Conservation (phyloP, 768 basidiomycete species). For the Boletus vermiculosoides region DNA sequence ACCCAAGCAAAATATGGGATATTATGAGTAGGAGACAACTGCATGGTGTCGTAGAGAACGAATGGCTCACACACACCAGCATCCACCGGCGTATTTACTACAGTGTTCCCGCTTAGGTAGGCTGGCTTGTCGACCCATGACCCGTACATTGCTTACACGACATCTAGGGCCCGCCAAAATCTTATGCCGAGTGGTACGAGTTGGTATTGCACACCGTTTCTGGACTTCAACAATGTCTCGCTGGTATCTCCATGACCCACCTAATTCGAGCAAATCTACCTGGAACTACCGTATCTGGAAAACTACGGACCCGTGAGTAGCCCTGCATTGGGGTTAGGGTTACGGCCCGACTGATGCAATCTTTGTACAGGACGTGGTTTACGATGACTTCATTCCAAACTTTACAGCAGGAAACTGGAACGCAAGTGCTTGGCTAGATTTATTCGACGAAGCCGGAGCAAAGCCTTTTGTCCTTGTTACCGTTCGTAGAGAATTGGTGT, state of each 20-base stretch:
- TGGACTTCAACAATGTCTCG: conserved; percentile 14
- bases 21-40: conserved; percentile 38
- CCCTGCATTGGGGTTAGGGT: neutral
- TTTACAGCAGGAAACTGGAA: too few relatives aligned
- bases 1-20: neutral
- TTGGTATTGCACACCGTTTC: conserved; percentile 25
- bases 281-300: too few relatives aligned
- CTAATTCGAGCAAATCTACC: conserved; percentile 14
- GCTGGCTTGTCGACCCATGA: neutral
- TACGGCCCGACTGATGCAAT: too few relatives aligned
- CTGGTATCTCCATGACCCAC: conserved; percentile 39
- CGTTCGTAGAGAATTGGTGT: too few relatives aligned
- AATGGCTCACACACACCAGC: conserved; percentile 23
- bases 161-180: conserved; percentile 37
- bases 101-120: conserved; percentile 45
- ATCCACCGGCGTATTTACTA: conserved; percentile 51
- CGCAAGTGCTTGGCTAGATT: too few relatives aligned
- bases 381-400: too few relatives aligned
- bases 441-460: too few relatives aligned
- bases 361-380: too few relatives aligned
- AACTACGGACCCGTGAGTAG: neutral
- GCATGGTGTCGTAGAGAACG: neutral
- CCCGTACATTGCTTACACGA: neutral
- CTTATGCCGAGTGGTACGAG: conserved; percentile 59
- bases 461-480: too few relatives aligned